Evolutionary conservation across 2,329 filamentous ascomycete species (phyloP).

Genomic region (Aureobasidium sp.): DNA sequence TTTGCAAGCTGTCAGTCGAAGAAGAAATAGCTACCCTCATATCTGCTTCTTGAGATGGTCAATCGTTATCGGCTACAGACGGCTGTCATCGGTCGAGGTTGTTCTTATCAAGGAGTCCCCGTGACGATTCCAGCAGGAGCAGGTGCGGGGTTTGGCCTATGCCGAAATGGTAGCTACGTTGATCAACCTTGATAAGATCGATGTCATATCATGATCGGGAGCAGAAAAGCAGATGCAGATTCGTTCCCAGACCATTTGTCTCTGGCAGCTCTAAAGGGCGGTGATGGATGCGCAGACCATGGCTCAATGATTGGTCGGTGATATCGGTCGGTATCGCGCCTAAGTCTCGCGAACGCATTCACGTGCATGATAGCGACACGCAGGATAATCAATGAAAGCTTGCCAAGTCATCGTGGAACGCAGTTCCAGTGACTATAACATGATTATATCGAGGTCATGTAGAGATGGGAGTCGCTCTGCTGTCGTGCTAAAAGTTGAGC

Average conservation of each 20-base stretch:
- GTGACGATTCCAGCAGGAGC: not conserved
- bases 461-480: not conserved
- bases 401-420: not conserved
- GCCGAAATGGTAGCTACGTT: not conserved
- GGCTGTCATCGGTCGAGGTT: not conserved
- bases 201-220: no score
- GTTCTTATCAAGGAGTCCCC: not conserved
- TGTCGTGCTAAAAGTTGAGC: not conserved
- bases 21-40: not conserved
- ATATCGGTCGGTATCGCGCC: no score
- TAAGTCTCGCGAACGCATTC: no score
- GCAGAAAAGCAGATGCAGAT: not conserved
- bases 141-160: conserved; percentile 13
- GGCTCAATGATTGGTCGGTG: no score
- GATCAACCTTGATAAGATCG: not conserved
- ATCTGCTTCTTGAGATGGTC: not conserved
- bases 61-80: not conserved
- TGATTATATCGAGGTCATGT: not conserved
- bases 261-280: not conserved
- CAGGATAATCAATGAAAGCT: no score
- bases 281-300: not conserved
- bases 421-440: not conserved
- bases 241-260: not conserved
- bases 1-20: not conserved
- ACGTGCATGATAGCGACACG: no score